These are phyloP conservation scores for Hura crepitans DNA, from an alignment of 441 rosid genomes.

Conservation along the genomic window DNA sequence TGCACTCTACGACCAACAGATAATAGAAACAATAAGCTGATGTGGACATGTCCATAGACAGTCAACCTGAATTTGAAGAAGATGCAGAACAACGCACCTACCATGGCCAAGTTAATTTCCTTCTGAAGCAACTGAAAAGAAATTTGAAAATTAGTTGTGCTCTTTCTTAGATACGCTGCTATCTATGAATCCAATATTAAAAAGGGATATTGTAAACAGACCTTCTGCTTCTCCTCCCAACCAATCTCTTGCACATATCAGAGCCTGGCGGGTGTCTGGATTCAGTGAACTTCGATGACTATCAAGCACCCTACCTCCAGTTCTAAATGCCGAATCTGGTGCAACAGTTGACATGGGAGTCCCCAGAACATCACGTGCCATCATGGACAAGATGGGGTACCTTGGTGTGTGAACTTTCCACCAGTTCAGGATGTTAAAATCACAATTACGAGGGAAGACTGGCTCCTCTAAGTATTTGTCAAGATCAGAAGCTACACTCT, in stretches of 20 bases:
- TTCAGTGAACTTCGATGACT: slow-evolving; percentile 46
- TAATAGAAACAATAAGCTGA: slow-evolving; percentile 9
- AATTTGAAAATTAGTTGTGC: slow-evolving; percentile 11
- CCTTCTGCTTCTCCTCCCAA: slow-evolving; percentile 60
- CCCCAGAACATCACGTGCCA: slow-evolving; percentile 88
- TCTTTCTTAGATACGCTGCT: not conserved
- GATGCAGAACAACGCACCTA: slow-evolving; percentile 23
- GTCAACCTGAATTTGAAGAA: not conserved
- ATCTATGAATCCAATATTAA: slow-evolving; percentile 6
- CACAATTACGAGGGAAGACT: slow-evolving; percentile 77
- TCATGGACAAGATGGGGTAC: slow-evolving; percentile 84
- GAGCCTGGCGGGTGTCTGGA: slow-evolving; percentile 71
- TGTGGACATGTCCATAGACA: not conserved
- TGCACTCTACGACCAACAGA: slow-evolving; percentile 21
- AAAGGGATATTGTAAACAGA: slow-evolving; percentile 20
- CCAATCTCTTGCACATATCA: slow-evolving; percentile 87
- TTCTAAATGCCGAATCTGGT: slow-evolving; percentile 49
- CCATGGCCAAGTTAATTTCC: slow-evolving; percentile 33
- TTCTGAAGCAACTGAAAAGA: slow-evolving; percentile 33
- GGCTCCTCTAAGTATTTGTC: slow-evolving; percentile 93
- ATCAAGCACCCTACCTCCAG: slow-evolving; percentile 57
- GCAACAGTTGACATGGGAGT: slow-evolving; percentile 69
- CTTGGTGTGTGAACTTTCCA: slow-evolving; percentile 98
- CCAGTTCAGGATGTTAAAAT: slow-evolving; percentile 83
- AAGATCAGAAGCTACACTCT: slow-evolving; percentile 54